These are phyloP conservation scores for Diversispora eburnea DNA, from an alignment of 192 early-diverging fungal species.

Conservation along the genomic window DNA sequence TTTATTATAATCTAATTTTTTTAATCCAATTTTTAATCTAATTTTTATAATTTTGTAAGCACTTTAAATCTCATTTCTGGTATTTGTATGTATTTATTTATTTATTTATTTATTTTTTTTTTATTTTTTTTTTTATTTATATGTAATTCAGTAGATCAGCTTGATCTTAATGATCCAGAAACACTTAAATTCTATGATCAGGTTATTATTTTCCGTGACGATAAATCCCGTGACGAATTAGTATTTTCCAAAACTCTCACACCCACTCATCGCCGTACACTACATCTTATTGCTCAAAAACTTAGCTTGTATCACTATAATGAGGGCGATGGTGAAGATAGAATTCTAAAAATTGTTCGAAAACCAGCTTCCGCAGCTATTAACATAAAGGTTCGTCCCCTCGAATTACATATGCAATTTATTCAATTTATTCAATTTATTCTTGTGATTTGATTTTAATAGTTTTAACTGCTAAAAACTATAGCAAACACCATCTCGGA, in stretches of 20 bases:
- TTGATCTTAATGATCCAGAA: constrained; percentile 70
- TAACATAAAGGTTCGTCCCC: constrained; percentile 18
- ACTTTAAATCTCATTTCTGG: neutral
- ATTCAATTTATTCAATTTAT: neutral
- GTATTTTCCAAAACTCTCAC: constrained; percentile 60
- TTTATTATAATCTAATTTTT: neutral
- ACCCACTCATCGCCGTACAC: constrained; percentile 55
- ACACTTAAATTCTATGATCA: constrained; percentile 69
- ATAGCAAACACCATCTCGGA: constrained; percentile 20
- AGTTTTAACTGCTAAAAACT: neutral
- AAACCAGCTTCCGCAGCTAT: constrained; percentile 30
- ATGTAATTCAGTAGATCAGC: constrained; percentile 32
- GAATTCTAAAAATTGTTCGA: constrained; percentile 45
- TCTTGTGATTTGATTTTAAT: too few relatives aligned
- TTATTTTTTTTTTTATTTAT: neutral
- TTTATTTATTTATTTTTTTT: neutral
- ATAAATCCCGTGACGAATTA: constrained; percentile 61
- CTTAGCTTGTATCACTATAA: constrained; percentile 52
- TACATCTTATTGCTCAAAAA: constrained; percentile 70
- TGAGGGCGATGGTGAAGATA: constrained; percentile 48
- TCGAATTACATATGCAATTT: neutral
- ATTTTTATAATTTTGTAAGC: neutral
- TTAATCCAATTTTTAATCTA: neutral
- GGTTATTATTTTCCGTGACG: constrained; percentile 67
- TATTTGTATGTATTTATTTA: neutral